phyloP scores from a whole-genome alignment of 1,139 yeast genomes.

The Geotrichum phurueaensis region DNA sequence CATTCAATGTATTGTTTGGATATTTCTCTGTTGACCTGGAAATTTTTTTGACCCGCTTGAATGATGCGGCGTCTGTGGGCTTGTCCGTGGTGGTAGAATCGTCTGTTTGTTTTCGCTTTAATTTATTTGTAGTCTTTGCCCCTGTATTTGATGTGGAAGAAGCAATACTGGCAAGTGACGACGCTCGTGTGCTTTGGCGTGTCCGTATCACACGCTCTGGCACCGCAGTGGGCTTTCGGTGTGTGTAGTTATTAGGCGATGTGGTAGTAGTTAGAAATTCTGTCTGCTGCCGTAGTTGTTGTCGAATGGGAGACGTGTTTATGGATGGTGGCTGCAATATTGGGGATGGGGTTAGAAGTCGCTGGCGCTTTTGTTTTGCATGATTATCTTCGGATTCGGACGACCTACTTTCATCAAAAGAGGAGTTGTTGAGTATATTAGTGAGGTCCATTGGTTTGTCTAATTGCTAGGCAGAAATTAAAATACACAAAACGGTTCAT shows the following conservation, averaged over 20 bases:
- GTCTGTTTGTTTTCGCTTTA: background rate
- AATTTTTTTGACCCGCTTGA: background rate
- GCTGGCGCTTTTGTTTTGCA: background rate
- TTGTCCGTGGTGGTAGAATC: background rate
- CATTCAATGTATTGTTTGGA: background rate
- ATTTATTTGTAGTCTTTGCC: background rate
- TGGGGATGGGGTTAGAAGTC: background rate
- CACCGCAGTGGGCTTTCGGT: background rate
- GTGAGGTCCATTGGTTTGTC: constrained; percentile 10
- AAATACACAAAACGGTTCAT: background rate
- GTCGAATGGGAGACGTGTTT: background rate
- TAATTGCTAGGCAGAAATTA: background rate
- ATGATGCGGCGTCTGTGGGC: background rate
- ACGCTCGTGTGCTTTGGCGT: background rate
- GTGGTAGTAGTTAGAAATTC: background rate
- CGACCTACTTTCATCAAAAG: constrained; percentile 4
- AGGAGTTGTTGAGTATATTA: constrained; percentile 12
- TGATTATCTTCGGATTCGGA: background rate
- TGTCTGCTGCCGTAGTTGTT: background rate
- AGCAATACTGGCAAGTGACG: background rate
- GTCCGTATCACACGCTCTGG: background rate
- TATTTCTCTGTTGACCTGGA: background rate
- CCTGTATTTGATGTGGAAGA: background rate
- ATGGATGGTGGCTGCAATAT: background rate
- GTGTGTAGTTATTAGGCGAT: background rate